Evolutionary conservation across 345 rosid species (phyloP).

Genomic region (Reutealis trisperma): DNA sequence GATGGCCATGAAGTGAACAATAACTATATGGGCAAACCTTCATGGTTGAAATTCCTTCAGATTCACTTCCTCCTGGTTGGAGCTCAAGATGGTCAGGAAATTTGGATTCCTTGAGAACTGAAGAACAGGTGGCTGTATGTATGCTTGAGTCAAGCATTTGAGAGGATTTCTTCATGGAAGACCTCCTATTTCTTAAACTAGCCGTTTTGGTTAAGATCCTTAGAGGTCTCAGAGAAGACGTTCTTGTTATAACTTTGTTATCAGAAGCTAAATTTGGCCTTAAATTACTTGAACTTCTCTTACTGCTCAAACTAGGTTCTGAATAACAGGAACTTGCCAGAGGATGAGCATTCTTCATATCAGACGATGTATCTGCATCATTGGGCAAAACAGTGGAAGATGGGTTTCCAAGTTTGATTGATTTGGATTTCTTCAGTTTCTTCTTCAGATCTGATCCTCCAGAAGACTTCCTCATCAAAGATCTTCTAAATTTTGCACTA

Average conservation of each 20-base stretch:
- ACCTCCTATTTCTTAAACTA: slow-evolving; percentile 52
- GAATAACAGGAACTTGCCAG: slow-evolving; percentile 28
- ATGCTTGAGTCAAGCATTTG: slow-evolving; percentile 24
- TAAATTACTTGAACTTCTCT: slow-evolving; percentile 2
- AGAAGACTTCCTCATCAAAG: slow-evolving; percentile 42
- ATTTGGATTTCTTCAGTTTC: slow-evolving; percentile 48
- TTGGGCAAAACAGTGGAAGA: slow-evolving; percentile 5
- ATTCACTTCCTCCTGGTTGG: slow-evolving; percentile 32
- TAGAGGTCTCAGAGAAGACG: slow-evolving; percentile 36
- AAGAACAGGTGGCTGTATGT: slow-evolving; percentile 76
- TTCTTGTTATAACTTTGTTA: slow-evolving; percentile 39
- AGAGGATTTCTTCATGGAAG: slow-evolving; percentile 29
- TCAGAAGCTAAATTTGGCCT: slow-evolving; percentile 24
- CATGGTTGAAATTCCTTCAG: slow-evolving; percentile 30
- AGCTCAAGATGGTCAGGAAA: slow-evolving; percentile 37
- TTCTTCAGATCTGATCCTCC: slow-evolving; percentile 44
- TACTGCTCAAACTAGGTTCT: slow-evolving; percentile 18
- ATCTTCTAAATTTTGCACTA: slow-evolving; percentile 52
- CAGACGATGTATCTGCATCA: slow-evolving; percentile 15
- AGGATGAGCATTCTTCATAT: slow-evolving; percentile 16
- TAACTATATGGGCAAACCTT: slow-evolving; percentile 71
- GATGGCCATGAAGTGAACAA: slow-evolving; percentile 87
- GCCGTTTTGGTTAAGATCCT: slow-evolving; percentile 42
- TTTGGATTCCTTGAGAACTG: slow-evolving; percentile 72
- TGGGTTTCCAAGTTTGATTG: slow-evolving; percentile 33